These are phyloP conservation scores for Apostasia shenzhenica DNA, from an alignment of 106 monocot species.

Conservation along the genomic window DNA sequence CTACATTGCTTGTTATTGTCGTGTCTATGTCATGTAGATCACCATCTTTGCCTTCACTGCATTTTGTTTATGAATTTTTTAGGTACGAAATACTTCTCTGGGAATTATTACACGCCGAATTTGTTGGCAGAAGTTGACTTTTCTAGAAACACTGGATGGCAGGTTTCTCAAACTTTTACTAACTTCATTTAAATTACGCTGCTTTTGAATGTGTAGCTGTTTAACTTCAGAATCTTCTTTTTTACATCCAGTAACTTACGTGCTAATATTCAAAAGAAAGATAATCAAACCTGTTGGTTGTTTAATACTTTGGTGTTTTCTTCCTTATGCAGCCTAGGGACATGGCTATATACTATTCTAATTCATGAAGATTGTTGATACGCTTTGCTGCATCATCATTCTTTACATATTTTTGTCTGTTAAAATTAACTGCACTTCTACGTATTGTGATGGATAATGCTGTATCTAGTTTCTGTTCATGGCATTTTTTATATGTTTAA, in stretches of 20 bases:
- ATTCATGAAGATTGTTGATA: not conserved
- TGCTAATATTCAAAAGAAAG: no score
- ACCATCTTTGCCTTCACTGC: not conserved
- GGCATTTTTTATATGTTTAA: not conserved
- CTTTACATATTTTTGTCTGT: not conserved
- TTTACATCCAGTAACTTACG: no score
- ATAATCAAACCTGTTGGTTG: no score
- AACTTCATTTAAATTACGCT: no score
- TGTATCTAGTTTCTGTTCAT: not conserved
- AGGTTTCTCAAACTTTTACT: slow-evolving; percentile 4
- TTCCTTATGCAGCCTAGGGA: not conserved
- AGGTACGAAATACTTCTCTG: slow-evolving; percentile 88
- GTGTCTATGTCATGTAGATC: no score
- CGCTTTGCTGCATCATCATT: not conserved
- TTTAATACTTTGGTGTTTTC: no score
- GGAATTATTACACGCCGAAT: slow-evolving; percentile 90
- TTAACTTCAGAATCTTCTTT: no score
- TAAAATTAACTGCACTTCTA: not conserved
- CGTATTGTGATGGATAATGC: not conserved
- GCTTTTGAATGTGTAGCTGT: no score
- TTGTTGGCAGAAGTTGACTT: slow-evolving; percentile 61
- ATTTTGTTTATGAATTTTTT: slow-evolving; percentile 7
- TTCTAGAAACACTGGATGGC: slow-evolving; percentile 85
- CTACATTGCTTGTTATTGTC: no score
- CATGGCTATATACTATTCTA: not conserved